Evolutionary conservation across 2,329 filamentous ascomycete genomes (phyloP).

Genomic region (Akanthomyces muscarius): DNA sequence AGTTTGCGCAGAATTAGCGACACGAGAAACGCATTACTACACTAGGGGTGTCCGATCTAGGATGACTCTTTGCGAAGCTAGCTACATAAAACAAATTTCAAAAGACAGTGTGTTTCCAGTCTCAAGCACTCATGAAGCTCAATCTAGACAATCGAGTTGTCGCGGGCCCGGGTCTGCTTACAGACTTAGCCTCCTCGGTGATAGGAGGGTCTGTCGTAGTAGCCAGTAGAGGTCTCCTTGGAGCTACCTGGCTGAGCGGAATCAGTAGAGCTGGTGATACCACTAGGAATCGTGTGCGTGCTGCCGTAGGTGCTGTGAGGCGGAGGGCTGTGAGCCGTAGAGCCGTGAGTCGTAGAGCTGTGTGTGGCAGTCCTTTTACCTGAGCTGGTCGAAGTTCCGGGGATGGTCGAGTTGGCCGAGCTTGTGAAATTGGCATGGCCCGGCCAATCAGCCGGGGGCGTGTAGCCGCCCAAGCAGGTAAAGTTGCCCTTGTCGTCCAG

Average conservation of each 20-base stretch:
- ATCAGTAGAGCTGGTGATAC: neutral
- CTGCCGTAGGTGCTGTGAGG: too few species aligned
- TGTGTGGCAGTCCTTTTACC: neutral
- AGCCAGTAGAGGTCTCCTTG: neutral
- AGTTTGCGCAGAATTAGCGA: neutral
- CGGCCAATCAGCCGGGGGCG: neutral
- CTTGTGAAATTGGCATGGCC: neutral
- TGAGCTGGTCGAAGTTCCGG: neutral
- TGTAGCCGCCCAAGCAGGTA: neutral
- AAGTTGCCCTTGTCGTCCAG: neutral
- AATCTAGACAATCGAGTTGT: neutral
- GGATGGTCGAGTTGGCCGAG: neutral
- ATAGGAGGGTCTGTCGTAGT: neutral
- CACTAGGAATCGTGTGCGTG: neutral
- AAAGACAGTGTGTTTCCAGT: neutral
- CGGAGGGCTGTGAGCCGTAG: neutral
- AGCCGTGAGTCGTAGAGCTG: neutral
- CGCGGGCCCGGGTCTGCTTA: neutral
- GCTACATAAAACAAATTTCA: too few species aligned
- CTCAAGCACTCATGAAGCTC: neutral
- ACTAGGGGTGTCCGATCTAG: too few species aligned
- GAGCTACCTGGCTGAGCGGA: neutral
- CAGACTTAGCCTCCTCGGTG: neutral
- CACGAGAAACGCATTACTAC: too few species aligned
- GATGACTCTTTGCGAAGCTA: too few species aligned